Base-by-base conservation (phyloP, 2,329 filamentous ascomycete genomes). In the Pseudopyricularia javanii region DNA sequence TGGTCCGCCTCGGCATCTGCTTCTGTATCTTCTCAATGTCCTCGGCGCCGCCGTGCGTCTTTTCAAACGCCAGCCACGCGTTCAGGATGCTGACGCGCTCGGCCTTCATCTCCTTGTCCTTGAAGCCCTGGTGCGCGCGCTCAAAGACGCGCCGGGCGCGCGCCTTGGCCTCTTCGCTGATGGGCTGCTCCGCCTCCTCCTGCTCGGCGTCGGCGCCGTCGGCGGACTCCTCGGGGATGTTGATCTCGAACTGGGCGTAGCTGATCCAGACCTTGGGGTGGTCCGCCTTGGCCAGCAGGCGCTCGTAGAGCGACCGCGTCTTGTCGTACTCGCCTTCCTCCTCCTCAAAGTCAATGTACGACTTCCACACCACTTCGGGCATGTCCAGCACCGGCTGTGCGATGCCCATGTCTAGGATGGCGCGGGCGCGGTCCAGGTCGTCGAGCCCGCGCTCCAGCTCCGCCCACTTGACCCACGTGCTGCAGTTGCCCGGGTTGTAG, bases 181-280 rank as follows among this genome's bases (percentile, higher is more conserved):
- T 79, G 2, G 70, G 84, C 70, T 62, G 81, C 49, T 81, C 80
- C 20, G 79, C 75, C 9, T 76, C 76, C 22, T 78, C 74, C 11
- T 73, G 70, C 4, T 69, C 71, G 11, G 75, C 83, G 43, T 79
- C 78, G 49, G 80, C 60, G 14, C 55, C 69, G 2, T 66, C 66
- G n/a, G 69, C 67, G 20, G 69, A 78, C 40, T 81, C 79, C 54
- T 95, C 90, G 47, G 90, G 89, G 0, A 95, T 83, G 66, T 93
- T 91, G 72, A 97, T 88, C 69, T 98, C 93, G 64, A 98, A 97
- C 67, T 94, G 88, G n/a, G 93, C 93, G 70, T 91, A 98, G 67
- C 88, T 91, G 68, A 93, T 95, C 93, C 93, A 98, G 55, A 98
- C 93, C 75, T 97, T 98, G 74, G 96, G 90, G 64, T 98, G 93